phyloP scores from a whole-genome alignment of 108 stramenopile species.

The Thalassiosira profunda region DNA sequence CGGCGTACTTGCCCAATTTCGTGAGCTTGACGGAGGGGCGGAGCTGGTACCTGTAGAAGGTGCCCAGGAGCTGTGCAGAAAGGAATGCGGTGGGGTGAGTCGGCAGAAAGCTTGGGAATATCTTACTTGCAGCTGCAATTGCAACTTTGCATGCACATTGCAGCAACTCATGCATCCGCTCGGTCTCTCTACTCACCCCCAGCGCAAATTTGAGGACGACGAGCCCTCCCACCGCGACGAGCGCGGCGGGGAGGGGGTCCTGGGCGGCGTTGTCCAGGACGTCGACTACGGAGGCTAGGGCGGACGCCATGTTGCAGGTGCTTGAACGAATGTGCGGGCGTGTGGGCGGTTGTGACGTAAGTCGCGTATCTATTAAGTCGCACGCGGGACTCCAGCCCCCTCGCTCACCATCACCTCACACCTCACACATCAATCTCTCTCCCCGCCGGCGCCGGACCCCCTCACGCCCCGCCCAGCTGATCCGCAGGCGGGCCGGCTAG shows the following conservation, averaged over 20 bases:
- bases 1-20: constrained; percentile 97
- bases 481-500: no score
- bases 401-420: no score
- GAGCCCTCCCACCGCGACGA: constrained; percentile 31
- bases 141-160: not conserved
- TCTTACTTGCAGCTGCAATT: not conserved
- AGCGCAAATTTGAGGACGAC: constrained; percentile 23
- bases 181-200: constrained; percentile 25
- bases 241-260: constrained; percentile 36
- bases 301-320: no score
- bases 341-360: no score
- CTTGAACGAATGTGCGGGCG: no score
- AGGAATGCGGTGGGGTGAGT: not conserved
- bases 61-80: constrained; percentile 26
- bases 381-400: no score
- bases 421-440: no score
- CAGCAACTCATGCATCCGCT: not conserved
- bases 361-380: no score
- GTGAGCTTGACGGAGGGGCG: constrained; percentile 91
- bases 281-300: constrained; percentile 18
- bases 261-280: constrained; percentile 24
- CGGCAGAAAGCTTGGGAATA: not conserved
- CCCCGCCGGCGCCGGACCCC: no score
- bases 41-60: constrained; percentile 90
- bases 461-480: no score